Evolutionary conservation across 2,329 filamentous ascomycete species (phyloP).

Genomic region (Alternaria ethzedia): DNA sequence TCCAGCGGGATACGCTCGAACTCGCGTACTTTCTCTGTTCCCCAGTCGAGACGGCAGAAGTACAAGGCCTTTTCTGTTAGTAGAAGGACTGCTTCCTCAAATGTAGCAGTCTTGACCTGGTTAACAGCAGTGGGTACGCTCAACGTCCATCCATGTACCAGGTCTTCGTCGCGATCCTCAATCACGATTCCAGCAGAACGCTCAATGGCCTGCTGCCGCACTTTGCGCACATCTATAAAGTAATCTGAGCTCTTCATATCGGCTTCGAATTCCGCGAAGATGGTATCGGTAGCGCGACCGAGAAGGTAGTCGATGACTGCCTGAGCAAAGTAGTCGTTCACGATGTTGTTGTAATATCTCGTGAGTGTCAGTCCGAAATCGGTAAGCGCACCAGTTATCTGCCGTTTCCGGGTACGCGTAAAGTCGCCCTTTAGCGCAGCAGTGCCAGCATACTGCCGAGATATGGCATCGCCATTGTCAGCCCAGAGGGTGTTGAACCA

Average conservation of each 20-base stretch:
- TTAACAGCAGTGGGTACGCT: conserved; percentile 76
- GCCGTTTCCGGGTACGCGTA: conserved; percentile 86
- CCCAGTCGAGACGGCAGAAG: conserved; percentile 92
- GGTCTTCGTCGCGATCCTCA: conserved; percentile 75
- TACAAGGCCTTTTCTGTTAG: conserved; percentile 87
- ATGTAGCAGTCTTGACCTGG: conserved; percentile 69
- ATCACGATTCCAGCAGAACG: conserved; percentile 86
- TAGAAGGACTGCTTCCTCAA: conserved; percentile 88
- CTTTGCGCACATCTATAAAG: conserved; percentile 81
- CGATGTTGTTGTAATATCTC: conserved; percentile 82
- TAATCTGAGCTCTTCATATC: conserved; percentile 94
- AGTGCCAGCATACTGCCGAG: conserved; percentile 93
- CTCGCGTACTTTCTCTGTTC: conserved; percentile 88
- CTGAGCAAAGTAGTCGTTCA: conserved; percentile 97
- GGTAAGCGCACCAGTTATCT: conserved; percentile 88
- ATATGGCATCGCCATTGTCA: conserved; percentile 95
- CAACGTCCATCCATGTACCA: conserved; percentile 88
- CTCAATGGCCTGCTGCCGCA: conserved; percentile 89
- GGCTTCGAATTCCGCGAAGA: conserved; percentile 93
- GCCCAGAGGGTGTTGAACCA: conserved; percentile 99
- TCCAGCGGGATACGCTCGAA: conserved; percentile 85
- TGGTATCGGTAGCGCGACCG: conserved; percentile 80
- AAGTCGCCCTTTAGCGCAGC: conserved; percentile 97
- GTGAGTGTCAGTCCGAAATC: conserved; percentile 90
- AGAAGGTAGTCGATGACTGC: conserved; percentile 93